Evolutionary conservation across 1,284 basidiomycete genomes (phyloP).

Genomic region (Mycosarcoma maydis): DNA sequence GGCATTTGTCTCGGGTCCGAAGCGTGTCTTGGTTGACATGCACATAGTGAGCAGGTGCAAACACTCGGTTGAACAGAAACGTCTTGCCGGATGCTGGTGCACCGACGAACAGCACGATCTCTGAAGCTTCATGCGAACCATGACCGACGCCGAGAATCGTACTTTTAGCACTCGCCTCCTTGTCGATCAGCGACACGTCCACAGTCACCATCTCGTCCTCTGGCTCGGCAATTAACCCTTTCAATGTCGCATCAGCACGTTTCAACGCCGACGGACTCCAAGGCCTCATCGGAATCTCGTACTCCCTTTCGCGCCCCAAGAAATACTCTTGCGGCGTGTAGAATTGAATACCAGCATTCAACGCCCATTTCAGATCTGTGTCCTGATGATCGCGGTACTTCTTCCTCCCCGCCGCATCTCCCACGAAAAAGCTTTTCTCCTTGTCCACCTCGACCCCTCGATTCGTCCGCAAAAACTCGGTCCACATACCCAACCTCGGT

Average conservation of each 20-base stretch:
- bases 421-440: conserved; percentile 55
- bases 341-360: conserved; percentile 59
- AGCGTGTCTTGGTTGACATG: conserved; percentile 70
- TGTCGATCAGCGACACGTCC: conserved; percentile 6
- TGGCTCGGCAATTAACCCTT: conserved; percentile 14
- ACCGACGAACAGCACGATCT: conserved; percentile 85
- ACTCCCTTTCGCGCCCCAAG: conserved; percentile 22
- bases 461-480: conserved; percentile 23
- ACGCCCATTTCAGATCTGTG: conserved; percentile 63
- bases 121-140: conserved; percentile 33
- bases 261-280: conserved; percentile 17
- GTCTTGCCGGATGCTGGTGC: conserved; percentile 88
- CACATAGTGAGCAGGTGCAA: conserved; percentile 76
- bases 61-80: conserved; percentile 78
- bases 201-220: conserved; percentile 22
- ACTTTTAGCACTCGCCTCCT: background rate
- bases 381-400: conserved; percentile 52
- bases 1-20: conserved; percentile 77
- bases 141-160: conserved; percentile 4
- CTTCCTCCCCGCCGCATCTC: conserved; percentile 62
- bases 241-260: background rate
- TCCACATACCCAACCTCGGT: conserved; percentile 56
- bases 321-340: conserved; percentile 64
- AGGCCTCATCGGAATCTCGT: conserved; percentile 16
- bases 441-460: conserved; percentile 34